Evolutionary conservation across 2,329 filamentous ascomycete genomes (phyloP).

Genomic region (Diaporthe citrichinensis): DNA sequence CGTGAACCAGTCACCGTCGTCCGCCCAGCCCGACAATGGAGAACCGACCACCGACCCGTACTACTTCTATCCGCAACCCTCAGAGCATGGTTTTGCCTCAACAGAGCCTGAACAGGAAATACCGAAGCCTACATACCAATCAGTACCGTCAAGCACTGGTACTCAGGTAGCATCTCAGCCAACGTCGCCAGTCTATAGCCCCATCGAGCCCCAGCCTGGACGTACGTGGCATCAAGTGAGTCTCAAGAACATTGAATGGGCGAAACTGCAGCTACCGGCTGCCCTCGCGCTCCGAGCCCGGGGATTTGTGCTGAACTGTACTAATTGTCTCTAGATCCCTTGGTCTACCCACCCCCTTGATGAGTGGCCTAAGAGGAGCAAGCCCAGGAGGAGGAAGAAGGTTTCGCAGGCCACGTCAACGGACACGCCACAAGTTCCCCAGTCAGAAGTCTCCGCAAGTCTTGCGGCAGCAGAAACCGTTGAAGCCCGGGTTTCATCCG

Average conservation of each 20-base stretch:
- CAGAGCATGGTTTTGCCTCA: neutral
- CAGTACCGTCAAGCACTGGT: neutral
- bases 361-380: constrained; percentile 38
- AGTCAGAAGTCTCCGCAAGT: neutral
- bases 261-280: neutral
- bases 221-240: constrained; percentile 27
- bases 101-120: constrained; percentile 5
- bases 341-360: constrained; percentile 39
- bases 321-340: constrained; percentile 32
- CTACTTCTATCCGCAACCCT: constrained; percentile 17
- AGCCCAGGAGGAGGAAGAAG: constrained; percentile 38
- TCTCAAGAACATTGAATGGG: neutral
- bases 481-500: neutral
- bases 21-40: constrained; percentile 10
- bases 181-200: constrained; percentile 26
- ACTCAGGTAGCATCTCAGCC: constrained; percentile 12
- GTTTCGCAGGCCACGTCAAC: constrained; percentile 27
- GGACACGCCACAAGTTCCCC: constrained; percentile 21
- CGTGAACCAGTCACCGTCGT: constrained; percentile 12
- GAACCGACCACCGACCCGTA: neutral
- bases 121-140: constrained; percentile 6
- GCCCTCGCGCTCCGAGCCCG: neutral
- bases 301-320: neutral
- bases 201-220: constrained; percentile 19
- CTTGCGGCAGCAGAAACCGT: neutral